Conservation (phyloP, 2,329 filamentous ascomycete genomes). For the Xylariaceae sp. region DNA sequence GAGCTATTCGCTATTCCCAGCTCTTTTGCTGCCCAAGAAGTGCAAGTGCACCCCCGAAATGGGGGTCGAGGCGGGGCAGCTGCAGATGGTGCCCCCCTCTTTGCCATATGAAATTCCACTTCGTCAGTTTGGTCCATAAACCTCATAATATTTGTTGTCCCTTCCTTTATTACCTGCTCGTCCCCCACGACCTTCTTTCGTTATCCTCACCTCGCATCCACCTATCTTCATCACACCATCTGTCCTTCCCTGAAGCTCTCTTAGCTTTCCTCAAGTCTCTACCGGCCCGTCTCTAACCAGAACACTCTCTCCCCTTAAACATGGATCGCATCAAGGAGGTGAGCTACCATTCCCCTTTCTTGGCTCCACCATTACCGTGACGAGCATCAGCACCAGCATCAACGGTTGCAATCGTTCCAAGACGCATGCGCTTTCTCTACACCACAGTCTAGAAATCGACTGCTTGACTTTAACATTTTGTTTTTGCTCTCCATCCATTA, state of each 20-base stretch:
- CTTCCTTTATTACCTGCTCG: constrained; percentile 25
- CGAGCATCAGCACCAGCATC: constrained; percentile 17
- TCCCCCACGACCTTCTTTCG: constrained; percentile 21
- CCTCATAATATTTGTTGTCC: constrained; percentile 19
- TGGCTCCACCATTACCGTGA: constrained; percentile 31
- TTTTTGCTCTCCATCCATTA: not conserved
- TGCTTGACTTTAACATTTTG: not conserved
- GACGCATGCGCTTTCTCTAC: constrained; percentile 2
- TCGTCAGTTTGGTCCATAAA: constrained; percentile 25
- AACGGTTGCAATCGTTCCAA: not conserved
- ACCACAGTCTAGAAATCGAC: not conserved
- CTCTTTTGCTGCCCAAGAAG: not conserved
- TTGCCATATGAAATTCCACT: constrained; percentile 31
- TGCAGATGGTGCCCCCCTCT: constrained; percentile 23
- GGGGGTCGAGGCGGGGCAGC: constrained; percentile 27
- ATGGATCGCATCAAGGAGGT: constrained; percentile 93
- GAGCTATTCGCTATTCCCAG: not conserved
- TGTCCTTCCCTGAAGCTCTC: constrained; percentile 10
- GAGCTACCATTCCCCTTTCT: constrained; percentile 38
- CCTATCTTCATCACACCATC: constrained; percentile 17
- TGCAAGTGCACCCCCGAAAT: not conserved
- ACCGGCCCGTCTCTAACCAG: constrained; percentile 27
- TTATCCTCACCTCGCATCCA: constrained; percentile 11
- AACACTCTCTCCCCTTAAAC: constrained; percentile 31
- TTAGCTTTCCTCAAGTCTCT: constrained; percentile 25